Evolutionary conservation across 352 stramenopile species (phyloP), one percentile per base, ranked within the genome.

Genomic region (Phytophthora constricta): DNA sequence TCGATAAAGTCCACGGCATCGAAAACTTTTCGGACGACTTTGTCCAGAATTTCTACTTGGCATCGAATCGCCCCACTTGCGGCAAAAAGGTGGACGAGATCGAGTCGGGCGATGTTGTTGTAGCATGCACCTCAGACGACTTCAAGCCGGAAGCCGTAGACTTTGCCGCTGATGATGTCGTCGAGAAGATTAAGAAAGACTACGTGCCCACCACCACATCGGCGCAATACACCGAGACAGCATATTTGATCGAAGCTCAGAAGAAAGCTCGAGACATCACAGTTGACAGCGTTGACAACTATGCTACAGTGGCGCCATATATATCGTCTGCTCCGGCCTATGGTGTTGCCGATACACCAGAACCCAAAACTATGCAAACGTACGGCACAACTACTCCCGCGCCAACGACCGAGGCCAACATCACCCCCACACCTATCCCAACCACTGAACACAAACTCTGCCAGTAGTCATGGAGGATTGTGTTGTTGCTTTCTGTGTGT

Each of bases 41-140:
- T 26, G 77, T 86, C 5, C 60, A 73, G 39, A 85, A 84, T 66
- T 74, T 72, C 57, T 70, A 80, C 73, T 59, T 89, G 43, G 62
- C 75, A 26, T 81, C 70, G 3, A 70, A 51, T 33, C 63, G 68
- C 39, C 74, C 78, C 23, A 59, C 65, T 28, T 80, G 72, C 31
- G 78, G 78, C 50, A 76, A 86, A 51, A 71, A 77, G 33, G 58
- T 84, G 50, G 78, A 86, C 20, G 65, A 68, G 34, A 74, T 86
- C 27, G 52, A 68, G 33, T 65, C 53, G 2, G 76, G 78, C 37
- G 63, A 77, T 25, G 50, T 80, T 33, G 70, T 68, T 23, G 73
- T 86, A 25, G 75, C 75, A 3, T 71, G 65, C 13, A 70, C 37
- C n/a, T 63, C 72, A 3, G 46, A 62, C 34, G 66, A 74, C 16